Percentiles rank a stretch among this genome's conserved stretches.
phyloP scores from a whole-genome alignment of 805 yeast genomes.

The Hanseniaspora singularis region DNA sequence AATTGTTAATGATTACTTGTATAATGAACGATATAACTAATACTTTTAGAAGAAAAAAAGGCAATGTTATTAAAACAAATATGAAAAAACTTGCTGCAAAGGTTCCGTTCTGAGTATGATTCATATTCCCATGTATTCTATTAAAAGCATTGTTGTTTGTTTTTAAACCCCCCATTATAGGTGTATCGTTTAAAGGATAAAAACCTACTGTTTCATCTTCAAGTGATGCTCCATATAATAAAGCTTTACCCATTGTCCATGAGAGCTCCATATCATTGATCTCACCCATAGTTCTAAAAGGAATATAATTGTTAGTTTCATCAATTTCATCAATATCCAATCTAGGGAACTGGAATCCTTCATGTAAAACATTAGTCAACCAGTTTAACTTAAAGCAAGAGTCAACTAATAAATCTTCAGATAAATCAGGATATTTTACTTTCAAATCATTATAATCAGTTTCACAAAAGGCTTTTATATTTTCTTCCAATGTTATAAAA shows the following conservation, averaged over 20 bases:
- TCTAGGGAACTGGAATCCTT: conserved; percentile 82
- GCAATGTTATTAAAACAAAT: neutral
- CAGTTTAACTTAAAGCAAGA: conserved; percentile 94
- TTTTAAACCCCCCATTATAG: neutral
- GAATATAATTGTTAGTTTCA: conserved; percentile 33
- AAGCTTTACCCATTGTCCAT: conserved; percentile 88
- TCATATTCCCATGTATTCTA: too few species aligned
- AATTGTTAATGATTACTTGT: conserved; percentile 1
- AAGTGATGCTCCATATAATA: conserved; percentile 69
- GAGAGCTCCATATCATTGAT: conserved; percentile 78
- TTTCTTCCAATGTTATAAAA: conserved; percentile 52
- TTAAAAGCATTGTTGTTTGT: neutral
- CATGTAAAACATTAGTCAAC: conserved; percentile 81
- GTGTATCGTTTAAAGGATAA: conserved; percentile 2
- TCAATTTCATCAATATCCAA: conserved; percentile 38
- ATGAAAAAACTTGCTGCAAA: too few species aligned
- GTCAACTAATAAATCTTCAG: conserved; percentile 46
- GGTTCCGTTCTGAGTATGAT: neutral
- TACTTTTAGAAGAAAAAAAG: neutral
- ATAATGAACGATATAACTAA: neutral
- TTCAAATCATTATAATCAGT: conserved; percentile 54
- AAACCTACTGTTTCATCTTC: conserved; percentile 6
- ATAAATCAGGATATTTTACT: conserved; percentile 49
- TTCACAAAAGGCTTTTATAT: conserved; percentile 62
- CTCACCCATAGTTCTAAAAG: conserved; percentile 71